Conservation (phyloP, 2,329 filamentous ascomycete species). For the Drechslera avenae region DNA sequence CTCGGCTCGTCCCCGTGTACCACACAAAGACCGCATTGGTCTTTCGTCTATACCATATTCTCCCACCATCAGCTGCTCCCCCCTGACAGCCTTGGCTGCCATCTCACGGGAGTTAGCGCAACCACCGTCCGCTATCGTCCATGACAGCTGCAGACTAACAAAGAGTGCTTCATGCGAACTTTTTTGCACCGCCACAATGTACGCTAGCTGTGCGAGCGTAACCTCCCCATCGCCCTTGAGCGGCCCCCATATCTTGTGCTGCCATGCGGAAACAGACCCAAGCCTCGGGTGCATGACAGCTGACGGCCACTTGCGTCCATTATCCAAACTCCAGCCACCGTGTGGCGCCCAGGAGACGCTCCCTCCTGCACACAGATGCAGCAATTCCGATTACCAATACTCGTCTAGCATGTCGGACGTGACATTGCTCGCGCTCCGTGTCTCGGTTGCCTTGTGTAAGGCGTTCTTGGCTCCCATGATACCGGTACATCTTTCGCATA, state of each 20-base stretch:
- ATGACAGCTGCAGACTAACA: conserved; percentile 26
- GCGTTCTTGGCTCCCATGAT: conserved; percentile 2
- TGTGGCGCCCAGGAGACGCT: conserved; percentile 6
- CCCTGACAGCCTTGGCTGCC: not conserved
- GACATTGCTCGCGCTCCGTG: conserved; percentile 3
- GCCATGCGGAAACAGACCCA: conserved; percentile 9
- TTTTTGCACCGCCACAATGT: conserved; percentile 16
- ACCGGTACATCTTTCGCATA: not conserved
- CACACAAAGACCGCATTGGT: not conserved
- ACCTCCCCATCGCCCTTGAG: not conserved
- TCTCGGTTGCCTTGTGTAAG: conserved; percentile 27
- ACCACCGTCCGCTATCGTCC: conserved; percentile 35
- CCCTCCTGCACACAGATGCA: not conserved
- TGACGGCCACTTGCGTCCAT: conserved; percentile 2
- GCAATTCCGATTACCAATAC: not conserved
- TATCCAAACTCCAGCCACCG: conserved; percentile 12
- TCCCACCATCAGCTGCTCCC: conserved; percentile 11
- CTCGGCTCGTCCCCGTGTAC: conserved; percentile 29
- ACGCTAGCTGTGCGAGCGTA: conserved; percentile 15
- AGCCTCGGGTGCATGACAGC: conserved; percentile 15
- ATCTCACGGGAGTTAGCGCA: conserved; percentile 27
- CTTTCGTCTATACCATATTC: not conserved
- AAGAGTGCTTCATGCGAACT: conserved; percentile 11
- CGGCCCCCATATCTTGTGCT: not conserved
- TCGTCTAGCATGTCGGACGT: not conserved